Evolutionary conservation across 164 flowering plant species (phyloP).

Genomic region (Vitis rupestris): DNA sequence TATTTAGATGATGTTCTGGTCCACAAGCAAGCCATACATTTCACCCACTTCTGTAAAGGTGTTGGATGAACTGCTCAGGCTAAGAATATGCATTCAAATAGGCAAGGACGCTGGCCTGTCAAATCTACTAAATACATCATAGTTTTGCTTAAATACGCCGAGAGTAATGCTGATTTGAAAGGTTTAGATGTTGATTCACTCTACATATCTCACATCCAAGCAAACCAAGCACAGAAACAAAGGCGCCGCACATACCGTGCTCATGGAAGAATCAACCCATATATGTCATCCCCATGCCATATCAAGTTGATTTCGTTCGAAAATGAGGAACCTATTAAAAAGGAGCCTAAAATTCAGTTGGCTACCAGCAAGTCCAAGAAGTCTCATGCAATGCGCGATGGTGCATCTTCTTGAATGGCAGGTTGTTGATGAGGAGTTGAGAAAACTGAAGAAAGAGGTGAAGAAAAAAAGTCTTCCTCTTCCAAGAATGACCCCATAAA

Average conservation of each 20-base stretch:
- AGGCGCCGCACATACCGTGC: constrained; percentile 21
- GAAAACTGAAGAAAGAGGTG: no score
- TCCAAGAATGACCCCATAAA: no score
- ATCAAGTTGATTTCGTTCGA: constrained; percentile 84
- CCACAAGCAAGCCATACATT: constrained; percentile 50
- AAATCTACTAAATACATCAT: constrained; percentile 84
- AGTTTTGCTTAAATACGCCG: constrained; percentile 93
- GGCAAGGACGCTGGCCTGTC: constrained; percentile 55
- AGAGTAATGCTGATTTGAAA: constrained; percentile 92
- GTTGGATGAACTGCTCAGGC: constrained; percentile 97
- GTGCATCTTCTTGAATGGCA: no score
- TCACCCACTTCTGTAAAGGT: constrained; percentile 87
- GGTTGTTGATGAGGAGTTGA: no score
- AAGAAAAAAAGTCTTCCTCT: no score
- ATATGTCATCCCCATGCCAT: constrained; percentile 94
- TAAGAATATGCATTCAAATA: constrained; percentile 59
- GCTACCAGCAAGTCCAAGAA: constrained; percentile 31
- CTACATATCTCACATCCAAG: constrained; percentile 74
- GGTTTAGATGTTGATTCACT: constrained; percentile 87
- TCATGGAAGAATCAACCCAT: constrained; percentile 89
- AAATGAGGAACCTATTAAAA: constrained; percentile 83
- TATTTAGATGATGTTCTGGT: constrained; percentile 77
- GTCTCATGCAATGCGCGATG: no score
- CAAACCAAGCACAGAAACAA: constrained; percentile 26
- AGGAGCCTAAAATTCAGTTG: constrained; percentile 80